Percentiles rank a stretch among this genome's conserved stretches.
Conservation (phyloP, 2,329 filamentous ascomycete species). For the Fusarium anguioides region DNA sequence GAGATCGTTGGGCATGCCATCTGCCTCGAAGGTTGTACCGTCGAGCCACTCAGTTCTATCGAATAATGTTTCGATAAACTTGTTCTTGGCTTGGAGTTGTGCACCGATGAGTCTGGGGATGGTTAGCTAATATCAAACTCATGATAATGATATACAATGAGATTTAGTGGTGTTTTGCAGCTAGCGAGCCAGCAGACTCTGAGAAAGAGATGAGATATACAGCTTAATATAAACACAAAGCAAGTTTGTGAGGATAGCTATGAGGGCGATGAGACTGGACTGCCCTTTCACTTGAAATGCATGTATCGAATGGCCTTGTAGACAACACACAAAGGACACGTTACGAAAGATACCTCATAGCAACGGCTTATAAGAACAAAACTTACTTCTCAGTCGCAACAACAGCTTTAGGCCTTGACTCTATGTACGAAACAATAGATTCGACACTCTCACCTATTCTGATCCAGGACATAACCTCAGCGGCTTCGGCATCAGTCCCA, state of each 20-base stretch:
- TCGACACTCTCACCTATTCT: slow-evolving; percentile 18
- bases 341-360: neutral
- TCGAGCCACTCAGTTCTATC: slow-evolving; percentile 13
- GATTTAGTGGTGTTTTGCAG: too few species aligned
- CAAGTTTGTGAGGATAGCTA: neutral
- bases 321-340: neutral
- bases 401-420: slow-evolving; percentile 1
- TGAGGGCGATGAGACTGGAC: too few species aligned
- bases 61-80: slow-evolving; percentile 23
- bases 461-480: slow-evolving; percentile 24
- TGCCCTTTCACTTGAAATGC: neutral
- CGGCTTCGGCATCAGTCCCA: slow-evolving; percentile 14
- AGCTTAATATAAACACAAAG: neutral
- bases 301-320: too few species aligned
- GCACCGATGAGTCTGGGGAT: neutral
- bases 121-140: neutral
- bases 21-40: neutral
- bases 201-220: too few species aligned
- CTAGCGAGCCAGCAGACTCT: rapidly evolving
- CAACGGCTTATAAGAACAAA: neutral
- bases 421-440: slow-evolving; percentile 23
- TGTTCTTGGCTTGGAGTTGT: neutral
- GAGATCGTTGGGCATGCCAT: neutral
- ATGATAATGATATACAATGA: neutral
- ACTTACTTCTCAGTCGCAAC: slow-evolving; percentile 9